These are phyloP conservation scores for Bocquillonia castaneifolia DNA, from an alignment of 441 rosid species.

Conservation along the genomic window DNA sequence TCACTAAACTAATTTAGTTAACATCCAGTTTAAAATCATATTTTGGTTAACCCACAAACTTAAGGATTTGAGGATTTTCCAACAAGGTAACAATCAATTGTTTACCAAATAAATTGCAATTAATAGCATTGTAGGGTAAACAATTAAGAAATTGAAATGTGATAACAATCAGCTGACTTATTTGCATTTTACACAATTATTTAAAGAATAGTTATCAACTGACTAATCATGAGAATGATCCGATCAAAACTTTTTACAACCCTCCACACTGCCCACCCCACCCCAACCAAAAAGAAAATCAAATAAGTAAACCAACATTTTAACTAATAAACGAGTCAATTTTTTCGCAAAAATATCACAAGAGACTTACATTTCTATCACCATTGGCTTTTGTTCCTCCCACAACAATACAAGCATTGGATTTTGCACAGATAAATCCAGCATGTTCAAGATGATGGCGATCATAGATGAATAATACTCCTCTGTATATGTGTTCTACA, in stretches of 20 bases:
- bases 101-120: too few species aligned
- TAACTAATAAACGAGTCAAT: not conserved
- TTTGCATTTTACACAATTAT: not conserved
- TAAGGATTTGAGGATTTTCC: not conserved
- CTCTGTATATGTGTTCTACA: conserved; percentile 81
- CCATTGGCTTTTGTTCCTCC: conserved; percentile 78
- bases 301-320: not conserved
- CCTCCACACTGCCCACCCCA: too few species aligned
- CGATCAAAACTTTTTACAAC: not conserved
- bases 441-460: conserved; percentile 98
- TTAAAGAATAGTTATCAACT: not conserved
- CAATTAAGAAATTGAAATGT: not conserved
- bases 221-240: not conserved
- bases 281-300: not conserved
- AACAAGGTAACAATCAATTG: not conserved
- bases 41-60: not conserved
- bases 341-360: not conserved
- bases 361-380: conserved; percentile 60
- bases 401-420: conserved; percentile 62
- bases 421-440: conserved; percentile 85
- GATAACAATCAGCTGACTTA: not conserved
- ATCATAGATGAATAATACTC: conserved; percentile 71
- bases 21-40: conserved; percentile 1
- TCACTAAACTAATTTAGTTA: not conserved
- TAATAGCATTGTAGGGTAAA: not conserved